Evolutionary conservation across 2,329 filamentous ascomycete genomes (phyloP).

Genomic region (Aspergillus bombycis): DNA sequence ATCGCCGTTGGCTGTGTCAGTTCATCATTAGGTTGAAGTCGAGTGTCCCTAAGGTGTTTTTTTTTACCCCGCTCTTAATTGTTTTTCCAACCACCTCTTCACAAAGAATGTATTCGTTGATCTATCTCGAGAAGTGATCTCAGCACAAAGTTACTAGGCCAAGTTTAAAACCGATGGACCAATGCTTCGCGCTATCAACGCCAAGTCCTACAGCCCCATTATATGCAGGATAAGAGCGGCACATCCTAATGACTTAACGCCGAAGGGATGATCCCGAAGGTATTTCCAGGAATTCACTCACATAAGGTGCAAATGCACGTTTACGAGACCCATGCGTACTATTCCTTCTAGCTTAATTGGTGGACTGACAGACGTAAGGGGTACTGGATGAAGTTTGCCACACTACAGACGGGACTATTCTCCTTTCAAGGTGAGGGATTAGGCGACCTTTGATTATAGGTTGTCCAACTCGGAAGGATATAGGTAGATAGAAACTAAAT

Average conservation of each 20-base stretch:
- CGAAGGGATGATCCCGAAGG: conserved; percentile 3
- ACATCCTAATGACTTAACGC: conserved; percentile 4
- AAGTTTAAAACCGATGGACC: neutral
- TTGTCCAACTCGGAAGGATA: neutral
- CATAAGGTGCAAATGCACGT: conserved; percentile 14
- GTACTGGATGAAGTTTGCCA: conserved; percentile 11
- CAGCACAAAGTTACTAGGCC: no score
- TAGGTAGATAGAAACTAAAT: neutral
- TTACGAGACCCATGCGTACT: conserved; percentile 3
- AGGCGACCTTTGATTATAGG: no score
- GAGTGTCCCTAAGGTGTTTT: neutral
- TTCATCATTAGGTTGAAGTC: neutral
- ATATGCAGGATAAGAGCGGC: conserved; percentile 4
- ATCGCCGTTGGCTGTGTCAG: conserved; percentile 9
- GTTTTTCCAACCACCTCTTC: neutral
- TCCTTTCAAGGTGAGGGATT: neutral
- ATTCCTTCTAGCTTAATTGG: conserved; percentile 4
- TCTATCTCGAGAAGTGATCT: neutral
- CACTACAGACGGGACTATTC: neutral
- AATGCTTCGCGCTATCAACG: neutral
- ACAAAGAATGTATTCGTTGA: neutral
- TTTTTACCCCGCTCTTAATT: neutral
- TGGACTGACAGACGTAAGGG: conserved; percentile 8
- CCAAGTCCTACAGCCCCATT: neutral
- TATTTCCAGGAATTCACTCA: conserved; percentile 12